Percentiles rank a stretch among this genome's conserved stretches.
Conservation (phyloP, 2,329 filamentous ascomycete species). For the Celoporthe dispersa region DNA sequence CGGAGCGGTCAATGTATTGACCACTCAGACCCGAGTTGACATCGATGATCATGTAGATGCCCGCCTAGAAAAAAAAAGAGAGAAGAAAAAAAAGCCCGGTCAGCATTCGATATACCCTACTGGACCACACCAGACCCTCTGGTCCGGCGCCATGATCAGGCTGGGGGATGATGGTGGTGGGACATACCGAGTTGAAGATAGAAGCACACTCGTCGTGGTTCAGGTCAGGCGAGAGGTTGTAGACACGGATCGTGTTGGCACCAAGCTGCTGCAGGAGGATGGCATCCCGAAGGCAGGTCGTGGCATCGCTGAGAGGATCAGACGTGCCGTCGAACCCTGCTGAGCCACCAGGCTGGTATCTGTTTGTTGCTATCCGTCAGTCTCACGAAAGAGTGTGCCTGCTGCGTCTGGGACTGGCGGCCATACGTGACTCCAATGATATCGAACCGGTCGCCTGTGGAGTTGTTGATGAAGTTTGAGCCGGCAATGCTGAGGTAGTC, state of each 20-base stretch:
- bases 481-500: conserved; percentile 24
- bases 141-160: too few relatives aligned
- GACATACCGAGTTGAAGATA: conserved; percentile 57
- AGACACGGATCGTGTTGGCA: conserved; percentile 66
- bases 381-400: not conserved
- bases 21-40: conserved; percentile 62
- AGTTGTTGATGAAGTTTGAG: conserved; percentile 56
- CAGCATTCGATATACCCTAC: not conserved
- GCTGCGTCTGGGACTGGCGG: too few relatives aligned
- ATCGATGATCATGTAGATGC: conserved; percentile 50
- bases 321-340: conserved; percentile 57
- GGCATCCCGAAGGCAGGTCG: conserved; percentile 57
- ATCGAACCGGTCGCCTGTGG: conserved; percentile 60
- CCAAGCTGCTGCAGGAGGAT: conserved; percentile 63
- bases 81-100: not conserved
- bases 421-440: conserved; percentile 59
- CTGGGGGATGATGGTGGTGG: too few relatives aligned
- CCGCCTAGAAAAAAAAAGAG: conserved; percentile 41
- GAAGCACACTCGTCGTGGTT: conserved; percentile 65
- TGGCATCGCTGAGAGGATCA: conserved; percentile 28
- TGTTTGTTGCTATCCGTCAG: conserved; percentile 20
- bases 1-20: conserved; percentile 54
- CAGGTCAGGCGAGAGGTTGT: conserved; percentile 63
- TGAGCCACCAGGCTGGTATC: conserved; percentile 65
- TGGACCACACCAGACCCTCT: too few relatives aligned